Base-by-base conservation (phyloP, 495 filamentous ascomycete genomes). In the Penicillium subrubescens region DNA sequence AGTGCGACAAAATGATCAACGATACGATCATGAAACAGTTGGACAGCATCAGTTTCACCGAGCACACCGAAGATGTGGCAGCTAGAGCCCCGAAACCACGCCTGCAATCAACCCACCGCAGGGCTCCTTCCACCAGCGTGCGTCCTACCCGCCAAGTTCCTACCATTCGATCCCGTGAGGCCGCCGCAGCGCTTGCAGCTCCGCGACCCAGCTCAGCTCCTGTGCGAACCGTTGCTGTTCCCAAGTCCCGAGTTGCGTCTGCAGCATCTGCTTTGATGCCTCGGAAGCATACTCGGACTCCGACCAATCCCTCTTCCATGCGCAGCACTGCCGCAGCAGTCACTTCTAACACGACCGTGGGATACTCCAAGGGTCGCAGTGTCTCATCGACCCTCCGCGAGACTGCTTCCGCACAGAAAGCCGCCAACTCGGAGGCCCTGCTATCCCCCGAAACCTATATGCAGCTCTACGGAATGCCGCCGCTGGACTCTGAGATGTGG, bases 271-370 rank as follows among this genome's bases (percentile, higher is more conserved):
- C 81, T 17, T 66, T 83, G 57, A 69, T 80, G 57, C 64, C 78
- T 33, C 79, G 76, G 61, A 85, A 81, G 70, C 70, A 68, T 19
- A 57, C 77, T 29, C 69, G 73, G 14, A 56, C 53, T 15, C 72
- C 77, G 21, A 82, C 76, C 60, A 83, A 83, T 53, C 79, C 76
- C 3, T 89, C 86, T 11, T 74, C 76, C 14, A 81, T 87, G 81
- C 82, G 85, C 57, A 77, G 86, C 67, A 77, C 86, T 5, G 87
- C 88, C 8, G 89, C 90, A 21, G 82, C 80, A 8, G 82, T 78
- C n/a, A 85, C 83, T 12, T 94, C 93, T 14, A 85, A 86, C 57
- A 90, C 85, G 52, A 96, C 93, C 0, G 76, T 97, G 31, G 93
- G 93, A 8, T 94, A 93, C 71, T 87, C 86, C 57, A 91, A 89